Evolutionary conservation across 192 early-diverging fungal genomes (phyloP).

Genomic region (Coemansia sp.): DNA sequence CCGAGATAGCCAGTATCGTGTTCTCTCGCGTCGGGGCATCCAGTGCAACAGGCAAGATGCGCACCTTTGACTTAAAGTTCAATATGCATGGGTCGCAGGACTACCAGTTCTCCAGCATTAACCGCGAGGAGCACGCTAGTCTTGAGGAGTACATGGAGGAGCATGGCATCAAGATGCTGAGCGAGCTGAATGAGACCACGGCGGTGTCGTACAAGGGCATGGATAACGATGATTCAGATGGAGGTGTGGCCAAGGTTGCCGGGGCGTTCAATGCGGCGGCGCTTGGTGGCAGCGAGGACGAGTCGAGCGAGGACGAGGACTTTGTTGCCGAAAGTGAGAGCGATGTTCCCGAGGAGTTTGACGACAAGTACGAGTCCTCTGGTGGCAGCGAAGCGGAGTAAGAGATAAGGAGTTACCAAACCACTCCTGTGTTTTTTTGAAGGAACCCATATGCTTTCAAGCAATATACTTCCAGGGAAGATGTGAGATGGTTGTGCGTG

Average conservation of each 20-base stretch:
- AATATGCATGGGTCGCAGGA: constrained; percentile 78
- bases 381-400: constrained; percentile 22
- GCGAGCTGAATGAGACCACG: constrained; percentile 62
- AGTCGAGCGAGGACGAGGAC: constrained; percentile 85
- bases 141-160: constrained; percentile 79
- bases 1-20: constrained; percentile 82
- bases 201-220: constrained; percentile 44
- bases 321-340: constrained; percentile 75
- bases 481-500: too few relatives aligned
- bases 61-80: constrained; percentile 94
- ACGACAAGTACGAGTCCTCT: constrained; percentile 60
- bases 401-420: too few relatives aligned
- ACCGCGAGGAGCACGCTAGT: constrained; percentile 83
- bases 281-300: constrained; percentile 64
- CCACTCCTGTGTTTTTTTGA: too few relatives aligned
- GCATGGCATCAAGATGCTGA: constrained; percentile 82
- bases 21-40: constrained; percentile 76
- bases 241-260: constrained; percentile 16
- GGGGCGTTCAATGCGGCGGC: constrained; percentile 25
- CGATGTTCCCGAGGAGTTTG: constrained; percentile 78
- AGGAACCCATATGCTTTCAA: neutral
- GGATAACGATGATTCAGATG: constrained; percentile 36
- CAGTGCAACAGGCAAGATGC: constrained; percentile 51
- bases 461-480: too few relatives aligned
- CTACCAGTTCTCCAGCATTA: constrained; percentile 85